These are phyloP conservation scores for Paraphaeosphaeria minitans DNA, from an alignment of 2,329 filamentous ascomycete genomes.

Conservation along the genomic window DNA sequence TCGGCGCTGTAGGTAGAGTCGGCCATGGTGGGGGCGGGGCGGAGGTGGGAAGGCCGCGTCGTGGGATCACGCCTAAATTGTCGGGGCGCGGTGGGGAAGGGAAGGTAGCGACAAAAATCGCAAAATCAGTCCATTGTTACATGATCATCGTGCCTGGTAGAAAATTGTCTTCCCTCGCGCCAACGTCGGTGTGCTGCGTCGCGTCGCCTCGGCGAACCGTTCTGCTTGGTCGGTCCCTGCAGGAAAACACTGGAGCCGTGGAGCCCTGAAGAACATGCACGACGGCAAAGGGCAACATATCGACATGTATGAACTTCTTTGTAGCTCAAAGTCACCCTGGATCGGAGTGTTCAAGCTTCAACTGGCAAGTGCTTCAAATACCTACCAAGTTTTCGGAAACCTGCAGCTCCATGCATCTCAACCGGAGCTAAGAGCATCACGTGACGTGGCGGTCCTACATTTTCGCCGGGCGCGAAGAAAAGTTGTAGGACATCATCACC, in stretches of 20 bases:
- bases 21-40: conserved; percentile 25
- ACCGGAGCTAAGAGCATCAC: not conserved
- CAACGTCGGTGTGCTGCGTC: conserved; percentile 1
- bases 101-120: not conserved
- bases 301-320: no score
- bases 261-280: not conserved
- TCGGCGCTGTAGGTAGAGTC: conserved; percentile 40
- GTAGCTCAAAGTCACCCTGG: no score
- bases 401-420: no score
- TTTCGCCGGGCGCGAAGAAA: conserved; percentile 4
- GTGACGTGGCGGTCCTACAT: not conserved
- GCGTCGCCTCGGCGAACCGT: conserved; percentile 17
- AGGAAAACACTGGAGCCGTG: not conserved
- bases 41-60: not conserved
- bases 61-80: not conserved
- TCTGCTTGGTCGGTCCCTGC: not conserved
- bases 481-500: conserved; percentile 6
- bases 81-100: not conserved
- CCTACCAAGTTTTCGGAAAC: no score
- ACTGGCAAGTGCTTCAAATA: no score
- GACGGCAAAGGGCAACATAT: no score
- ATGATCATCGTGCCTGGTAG: conserved; percentile 20
- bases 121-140: conserved; percentile 4
- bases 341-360: no score
- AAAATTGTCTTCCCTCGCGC: conserved; percentile 4